A percentile compares a stretch with the other conserved stretches of the same genome.
phyloP scores from a whole-genome alignment of 2,329 filamentous ascomycete genomes.

The Hypoxylon sp. region DNA sequence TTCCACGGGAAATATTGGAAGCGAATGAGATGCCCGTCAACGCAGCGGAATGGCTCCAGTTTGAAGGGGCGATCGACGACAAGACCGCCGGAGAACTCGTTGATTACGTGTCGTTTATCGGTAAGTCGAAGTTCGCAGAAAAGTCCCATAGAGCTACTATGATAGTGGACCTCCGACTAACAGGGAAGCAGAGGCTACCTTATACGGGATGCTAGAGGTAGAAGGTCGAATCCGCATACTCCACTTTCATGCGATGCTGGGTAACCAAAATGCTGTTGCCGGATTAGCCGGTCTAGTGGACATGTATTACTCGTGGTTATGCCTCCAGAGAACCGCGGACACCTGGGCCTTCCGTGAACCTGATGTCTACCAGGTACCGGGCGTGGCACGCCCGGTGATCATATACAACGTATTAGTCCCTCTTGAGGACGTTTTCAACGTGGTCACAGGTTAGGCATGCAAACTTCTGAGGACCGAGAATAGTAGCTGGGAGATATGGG shows the following conservation, averaged over 20 bases:
- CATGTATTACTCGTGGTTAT: no score
- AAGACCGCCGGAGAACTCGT: background rate
- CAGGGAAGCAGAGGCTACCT: background rate
- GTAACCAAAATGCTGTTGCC: background rate
- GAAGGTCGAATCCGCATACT: background rate
- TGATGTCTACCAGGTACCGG: no score
- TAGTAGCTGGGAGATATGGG: background rate
- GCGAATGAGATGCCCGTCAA: background rate
- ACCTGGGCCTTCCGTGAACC: no score
- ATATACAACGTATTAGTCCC: no score
- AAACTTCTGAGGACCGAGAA: background rate
- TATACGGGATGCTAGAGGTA: background rate
- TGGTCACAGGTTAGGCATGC: no score
- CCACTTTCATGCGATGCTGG: background rate
- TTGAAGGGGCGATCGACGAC: background rate
- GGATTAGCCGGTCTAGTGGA: no score
- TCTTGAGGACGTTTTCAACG: no score
- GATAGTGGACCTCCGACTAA: background rate
- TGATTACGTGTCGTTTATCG: background rate
- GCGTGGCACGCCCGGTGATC: no score
- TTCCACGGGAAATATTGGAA: background rate
- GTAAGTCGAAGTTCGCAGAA: background rate
- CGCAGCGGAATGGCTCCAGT: background rate
- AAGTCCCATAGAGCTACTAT: background rate
- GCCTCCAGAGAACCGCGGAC: no score